Conservation (phyloP, 768 basidiomycete species). For the Boletellus sp. region DNA sequence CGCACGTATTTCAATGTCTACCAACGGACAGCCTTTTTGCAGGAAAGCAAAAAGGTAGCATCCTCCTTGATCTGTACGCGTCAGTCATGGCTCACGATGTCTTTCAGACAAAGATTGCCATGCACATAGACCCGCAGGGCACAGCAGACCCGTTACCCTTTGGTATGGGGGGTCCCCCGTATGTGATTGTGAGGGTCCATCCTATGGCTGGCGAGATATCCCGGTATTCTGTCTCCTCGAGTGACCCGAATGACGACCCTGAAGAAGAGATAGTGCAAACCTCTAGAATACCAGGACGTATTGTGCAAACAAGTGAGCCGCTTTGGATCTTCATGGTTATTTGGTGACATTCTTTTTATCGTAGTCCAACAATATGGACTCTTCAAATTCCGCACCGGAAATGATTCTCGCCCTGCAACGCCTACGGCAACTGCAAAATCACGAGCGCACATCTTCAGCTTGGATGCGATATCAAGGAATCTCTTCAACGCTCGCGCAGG, state of each 20-base stretch:
- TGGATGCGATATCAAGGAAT: constrained; percentile 88
- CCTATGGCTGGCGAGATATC: constrained; percentile 81
- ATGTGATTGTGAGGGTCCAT: constrained; percentile 77
- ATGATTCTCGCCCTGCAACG: constrained; percentile 76
- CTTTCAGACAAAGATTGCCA: constrained; percentile 76
- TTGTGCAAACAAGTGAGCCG: constrained; percentile 76
- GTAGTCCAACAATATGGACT: constrained; percentile 85
- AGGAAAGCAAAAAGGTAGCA: constrained; percentile 74
- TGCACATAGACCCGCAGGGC: constrained; percentile 79
- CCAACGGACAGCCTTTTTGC: constrained; percentile 72
- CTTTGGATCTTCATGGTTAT: background rate
- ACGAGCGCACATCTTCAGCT: constrained; percentile 77
- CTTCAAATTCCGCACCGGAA: constrained; percentile 81
- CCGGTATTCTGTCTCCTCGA: constrained; percentile 73
- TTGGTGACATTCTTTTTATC: background rate
- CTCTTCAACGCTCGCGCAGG: constrained; percentile 74
- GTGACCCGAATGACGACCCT: constrained; percentile 65
- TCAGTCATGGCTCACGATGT: constrained; percentile 6
- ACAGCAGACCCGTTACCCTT: constrained; percentile 76
- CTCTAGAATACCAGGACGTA: constrained; percentile 63
- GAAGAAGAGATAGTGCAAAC: constrained; percentile 85
- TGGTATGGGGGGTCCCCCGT: constrained; percentile 64
- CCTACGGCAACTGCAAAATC: constrained; percentile 75
- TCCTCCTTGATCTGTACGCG: background rate
- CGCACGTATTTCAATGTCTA: constrained; percentile 90